Evolutionary conservation across 1,284 basidiomycete species (phyloP).

Genomic region (Psilocybe mexicana): DNA sequence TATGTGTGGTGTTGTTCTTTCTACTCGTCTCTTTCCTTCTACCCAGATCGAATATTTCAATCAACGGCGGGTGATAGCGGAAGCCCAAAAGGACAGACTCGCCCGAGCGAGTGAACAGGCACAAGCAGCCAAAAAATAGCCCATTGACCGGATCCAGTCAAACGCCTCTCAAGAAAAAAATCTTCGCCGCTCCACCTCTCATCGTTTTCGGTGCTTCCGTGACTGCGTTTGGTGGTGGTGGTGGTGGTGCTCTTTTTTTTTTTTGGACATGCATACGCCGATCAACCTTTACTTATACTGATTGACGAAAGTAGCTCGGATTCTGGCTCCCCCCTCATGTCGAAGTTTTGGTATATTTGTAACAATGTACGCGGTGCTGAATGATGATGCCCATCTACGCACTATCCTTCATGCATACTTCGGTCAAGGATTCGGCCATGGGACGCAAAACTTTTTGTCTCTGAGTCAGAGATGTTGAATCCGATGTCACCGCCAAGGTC

Average conservation of each 20-base stretch:
- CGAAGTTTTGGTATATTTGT: constrained; percentile 3
- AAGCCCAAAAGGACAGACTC: constrained; percentile 68
- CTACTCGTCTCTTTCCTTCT: neutral
- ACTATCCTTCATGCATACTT: neutral
- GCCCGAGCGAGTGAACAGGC: constrained; percentile 56
- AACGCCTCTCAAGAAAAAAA: neutral
- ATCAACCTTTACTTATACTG: neutral
- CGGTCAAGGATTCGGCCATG: neutral
- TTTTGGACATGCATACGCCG: no score
- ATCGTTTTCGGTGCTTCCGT: constrained; percentile 16
- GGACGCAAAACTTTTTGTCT: neutral
- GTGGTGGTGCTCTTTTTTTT: no score
- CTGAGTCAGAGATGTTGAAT: neutral
- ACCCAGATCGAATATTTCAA: constrained; percentile 82
- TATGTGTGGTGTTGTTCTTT: neutral
- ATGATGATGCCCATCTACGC: neutral
- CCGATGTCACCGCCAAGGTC: neutral
- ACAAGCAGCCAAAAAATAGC: constrained; percentile 39
- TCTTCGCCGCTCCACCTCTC: neutral
- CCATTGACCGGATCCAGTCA: neutral
- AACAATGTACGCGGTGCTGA: constrained; percentile 4
- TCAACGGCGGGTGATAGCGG: constrained; percentile 72
- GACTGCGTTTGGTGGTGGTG: neutral
- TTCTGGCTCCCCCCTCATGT: neutral
- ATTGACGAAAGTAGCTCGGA: constrained; percentile 1